Conservation (phyloP, 2,329 filamentous ascomycete genomes). For the Piedraia hortae region DNA sequence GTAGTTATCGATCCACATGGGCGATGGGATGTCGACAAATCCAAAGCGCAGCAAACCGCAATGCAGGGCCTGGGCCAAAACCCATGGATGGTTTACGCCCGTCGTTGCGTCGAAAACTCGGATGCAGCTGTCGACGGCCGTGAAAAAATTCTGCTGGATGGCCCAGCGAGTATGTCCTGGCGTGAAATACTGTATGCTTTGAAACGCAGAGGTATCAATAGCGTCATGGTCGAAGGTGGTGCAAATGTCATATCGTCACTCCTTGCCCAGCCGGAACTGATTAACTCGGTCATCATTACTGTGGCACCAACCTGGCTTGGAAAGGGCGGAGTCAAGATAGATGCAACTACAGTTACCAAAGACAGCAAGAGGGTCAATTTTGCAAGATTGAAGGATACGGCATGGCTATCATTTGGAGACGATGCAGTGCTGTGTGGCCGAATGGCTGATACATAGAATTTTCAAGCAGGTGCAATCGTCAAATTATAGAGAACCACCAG, state of each 20-base stretch:
- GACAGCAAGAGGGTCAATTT: conserved; percentile 25
- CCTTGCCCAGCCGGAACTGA: conserved; percentile 29
- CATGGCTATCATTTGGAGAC: conserved; percentile 53
- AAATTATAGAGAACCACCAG: too few species aligned
- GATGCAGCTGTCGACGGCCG: background rate
- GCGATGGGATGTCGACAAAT: conserved; percentile 33
- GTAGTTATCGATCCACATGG: conserved; percentile 54
- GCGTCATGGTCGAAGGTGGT: conserved; percentile 82
- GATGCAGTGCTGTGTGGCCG: conserved; percentile 57
- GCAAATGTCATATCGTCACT: conserved; percentile 58
- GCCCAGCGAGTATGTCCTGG: conserved; percentile 25
- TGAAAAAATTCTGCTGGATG: conserved; percentile 4
- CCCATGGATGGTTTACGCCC: conserved; percentile 40
- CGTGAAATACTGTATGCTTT: conserved; percentile 31
- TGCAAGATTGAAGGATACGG: conserved; percentile 36
- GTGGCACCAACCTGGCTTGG: conserved; percentile 82
- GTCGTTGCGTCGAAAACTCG: too few species aligned
- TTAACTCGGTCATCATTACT: conserved; percentile 62
- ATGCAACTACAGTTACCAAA: conserved; percentile 5
- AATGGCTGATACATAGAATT: too few species aligned
- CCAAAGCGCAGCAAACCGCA: conserved; percentile 38
- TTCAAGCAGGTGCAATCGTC: too few species aligned
- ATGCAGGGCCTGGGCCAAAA: conserved; percentile 37
- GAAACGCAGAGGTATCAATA: conserved; percentile 31
- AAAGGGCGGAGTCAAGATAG: conserved; percentile 39